Evolutionary conservation across 768 basidiomycete species (phyloP), one percentile per base, ranked within the genome.

Genomic region (Leccinum boreale): DNA sequence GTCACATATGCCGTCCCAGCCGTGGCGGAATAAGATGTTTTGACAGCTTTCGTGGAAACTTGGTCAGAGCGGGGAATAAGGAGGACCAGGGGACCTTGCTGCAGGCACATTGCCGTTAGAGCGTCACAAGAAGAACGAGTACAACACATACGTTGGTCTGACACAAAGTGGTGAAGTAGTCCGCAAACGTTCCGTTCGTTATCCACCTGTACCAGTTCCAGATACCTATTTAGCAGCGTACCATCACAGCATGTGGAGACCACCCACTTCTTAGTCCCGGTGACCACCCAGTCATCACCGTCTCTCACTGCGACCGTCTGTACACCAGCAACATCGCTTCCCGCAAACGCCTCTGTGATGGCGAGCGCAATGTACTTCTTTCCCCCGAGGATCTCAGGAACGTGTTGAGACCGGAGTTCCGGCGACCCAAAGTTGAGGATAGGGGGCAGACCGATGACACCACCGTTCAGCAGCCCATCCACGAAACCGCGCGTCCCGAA

Each of bases 301-400:
- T 96, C 93, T 56, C 85, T 84, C 56, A 84, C 82, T 1, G 95
- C 95, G 1, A 86, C 89, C 57, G 89, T 98, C 78, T 85, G 93
- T 35, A 95, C 65, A 3, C 94, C 93, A 51, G 83, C 73, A 3
- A 94, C 92, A 63, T 94, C 91, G 63, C 89, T 90, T 17, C 91
- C 91, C 3, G 94, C 95, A 63, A 95, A 96, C 0, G 95, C 92
- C 74, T 98, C 96, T 48, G 86, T 89, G 66, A 98, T 92, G 9
- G 96, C 96, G 33, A 98, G 78, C 8, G 87, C 89, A 61, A 97
- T 87, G 64, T 85, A 92, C 73, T 94, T 92, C 73, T 87, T 90
- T 9, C 90, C 92, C 3, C 79, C 74, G 14, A 90, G 77, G 10
- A 92, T 82, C 33, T 89, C 87, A 1, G 89, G 83, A 15, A 95